Base-by-base conservation (phyloP, 495 filamentous ascomycete genomes). In the Neurospora intermedia region DNA sequence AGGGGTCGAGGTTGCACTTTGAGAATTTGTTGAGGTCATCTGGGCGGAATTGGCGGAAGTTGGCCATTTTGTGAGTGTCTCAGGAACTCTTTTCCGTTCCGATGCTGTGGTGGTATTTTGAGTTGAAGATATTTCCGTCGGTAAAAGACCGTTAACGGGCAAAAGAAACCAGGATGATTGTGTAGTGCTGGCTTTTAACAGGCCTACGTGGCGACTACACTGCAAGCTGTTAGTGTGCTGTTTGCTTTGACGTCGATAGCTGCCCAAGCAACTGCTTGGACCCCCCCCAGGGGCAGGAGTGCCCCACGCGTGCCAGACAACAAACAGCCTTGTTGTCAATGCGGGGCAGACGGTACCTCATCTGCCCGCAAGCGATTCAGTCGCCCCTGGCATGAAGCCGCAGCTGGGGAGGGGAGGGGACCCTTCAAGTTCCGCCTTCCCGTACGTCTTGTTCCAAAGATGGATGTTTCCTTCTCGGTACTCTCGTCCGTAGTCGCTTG, bases 1-100 rank as follows among this genome's bases (percentile, higher is more conserved):
- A 85, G 13, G 92, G 92, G 81, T 98, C 96, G 48, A 98, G 92
- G 81, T 97, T 97, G 84, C 97, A 91, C 76, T 90, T 89, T 73
- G 96, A 89, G 72, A 99, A 78, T 38, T 84, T 84, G 78, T 86
- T 82, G 70, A 86, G 74, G 73, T 87, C 84, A 59, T 82, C 77
- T 10, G 85, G 83, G 5, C 77, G 75, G 75, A 87, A 85, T 38
- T 80, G 74, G 70, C 81, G 83, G 76, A 86, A 86, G 62, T 82
- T 82, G 74, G 84, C 82, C 85, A 86, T 86, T 20, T 69, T 74
- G 69, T 39, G 18, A 43, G 38, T 40, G 35, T 23, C 43, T 72
- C 11, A 15, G 20, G 11, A 15, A 3, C 48, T 27, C 20, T 20
- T 59, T 59, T 59, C 23, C 2, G 20, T 69, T 40, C 16, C 11